Evolutionary conservation across 768 basidiomycete genomes (phyloP), one percentile per base, ranked within the genome.

Genomic region (Mycena sanguinolenta): DNA sequence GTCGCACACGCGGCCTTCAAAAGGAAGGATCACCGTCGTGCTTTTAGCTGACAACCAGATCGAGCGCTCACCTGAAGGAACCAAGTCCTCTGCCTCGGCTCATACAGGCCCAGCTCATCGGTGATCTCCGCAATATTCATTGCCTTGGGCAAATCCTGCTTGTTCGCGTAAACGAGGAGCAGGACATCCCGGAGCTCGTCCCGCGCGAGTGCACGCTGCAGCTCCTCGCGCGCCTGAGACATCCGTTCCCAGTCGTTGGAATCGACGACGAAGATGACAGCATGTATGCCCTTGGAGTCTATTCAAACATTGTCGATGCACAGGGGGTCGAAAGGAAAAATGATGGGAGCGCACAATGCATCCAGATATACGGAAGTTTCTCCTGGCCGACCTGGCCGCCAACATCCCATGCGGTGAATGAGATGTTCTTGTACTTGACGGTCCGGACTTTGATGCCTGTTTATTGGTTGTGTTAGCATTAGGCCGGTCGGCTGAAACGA

Each of bases 271-370:
- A 99, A 99, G 80, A 99, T 99, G 85, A 99, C 98, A 74, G 97
- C 98, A 85, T 99, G 97, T 30, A 98, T 99, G 88, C 99, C 99
- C 85, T 99, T 97, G 96, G 97, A 99, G 88, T 99, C 98, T 99
- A 78, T 23, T 71, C 39, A 59, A 58, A 67, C 60, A 65, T 73
- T 42, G 75, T 76, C 68, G 60, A 38, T 67, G 38, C 38, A 46
- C 58, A 72, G 67, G 70, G n/a, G n/a, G n/a, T n/a, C n/a, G n/a
- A n/a, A 74, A 63, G 10, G 19, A 71, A 59, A 67, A 73, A n/a
- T 69, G 72, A 61, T 27, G 74, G 54, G n/a, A n/a, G 91, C 96
- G 79, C 79, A 98, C 98, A 99, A 88, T 99, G 98, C 91, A 97
- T 95, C 98, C 98, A 99, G 77, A 99, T 91, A 76, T 97, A 97